Evolutionary conservation across 352 stramenopile species (phyloP), one percentile per base, ranked within the genome.

Genomic region (Phytophthora chlamydospora): DNA sequence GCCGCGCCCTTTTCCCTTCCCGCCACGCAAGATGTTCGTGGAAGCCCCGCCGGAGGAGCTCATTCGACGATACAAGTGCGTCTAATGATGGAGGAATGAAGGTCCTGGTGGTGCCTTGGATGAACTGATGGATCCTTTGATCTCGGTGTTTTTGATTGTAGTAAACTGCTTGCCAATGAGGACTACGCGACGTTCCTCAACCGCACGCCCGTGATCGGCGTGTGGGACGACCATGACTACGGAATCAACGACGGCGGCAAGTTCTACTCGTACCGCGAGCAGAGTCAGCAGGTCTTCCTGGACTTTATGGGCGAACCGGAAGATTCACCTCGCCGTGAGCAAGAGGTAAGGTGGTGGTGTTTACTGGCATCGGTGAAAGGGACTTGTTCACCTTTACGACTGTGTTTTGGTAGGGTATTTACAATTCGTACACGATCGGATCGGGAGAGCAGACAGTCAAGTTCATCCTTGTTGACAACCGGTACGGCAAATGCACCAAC

Each of bases 171-270:
- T 29, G 70, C 69, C 5, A 87, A 93, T 57, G 67, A 78, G 3
- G 80, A 91, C 51, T 95, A 95, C 68, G 66, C 55, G 11, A 48
- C 68, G 46, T 89, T 95, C 32, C 73, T 77, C 13, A 74, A 74
- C 34, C 73, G 41, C 42, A 91, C 80, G 49, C 87, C 87, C 6
- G 77, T 93, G 39, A 91, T 95, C 39, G 87, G 81, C n/a, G 91
- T 92, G 54, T 95, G 87, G 87, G 85, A 97, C 62, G 90, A 97
- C 68, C 89, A 97, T 58, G 90, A 97, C 64, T 97, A 93, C 52
- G 90, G 90, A n/a, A 91, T 93, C 45, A 97, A 97, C 59, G 88
- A 97, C 49, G 87, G 80, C 9, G 72, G 87, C 66, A 95, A 91
- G 36, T 60, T 73, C 4, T 97, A 84, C 59, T 66, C 68, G 38